Base-by-base conservation (phyloP, 176 grass and related monocot genomes). In the Saccharum officinarum region DNA sequence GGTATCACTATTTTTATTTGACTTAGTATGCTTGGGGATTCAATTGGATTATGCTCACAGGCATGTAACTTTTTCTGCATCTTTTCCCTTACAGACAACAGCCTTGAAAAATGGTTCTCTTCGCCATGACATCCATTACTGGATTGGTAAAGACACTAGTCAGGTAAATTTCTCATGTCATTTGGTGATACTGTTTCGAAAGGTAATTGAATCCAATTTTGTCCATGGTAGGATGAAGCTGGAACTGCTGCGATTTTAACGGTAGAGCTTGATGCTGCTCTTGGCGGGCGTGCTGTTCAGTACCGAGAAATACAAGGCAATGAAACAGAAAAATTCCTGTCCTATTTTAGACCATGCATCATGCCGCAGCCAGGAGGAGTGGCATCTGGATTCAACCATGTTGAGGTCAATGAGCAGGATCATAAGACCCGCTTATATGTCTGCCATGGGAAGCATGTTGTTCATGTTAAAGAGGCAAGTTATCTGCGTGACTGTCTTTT, bases 271-370 rank as follows among this genome's bases (percentile, higher is more conserved):
- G 97, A 94, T 88, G 97, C 90, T 83, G 84, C 93, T 4, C 93
- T 99, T 69, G 97, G 97, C 45, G 94, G 93, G 3, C 97, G 92
- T 77, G 93, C 94, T 89, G 93, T 96, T 76, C 97, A 99, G 77
- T 93, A 99, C 82, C 87, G 94, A 77, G 97, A 99, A 83, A 64
- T 92, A 61, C 97, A 99, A 81, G 97, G 94, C 77, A 92, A 91
- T 91, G 97, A 99, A 93, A 92, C 94, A 42, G 94, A 99, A 45
- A 96, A 92, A 62, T 91, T 99, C 42, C 88, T 94, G 16, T 94
- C 93, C 18, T 97, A 92, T 83, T 99, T 99, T 89, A 96, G 92
- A 77, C 97, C 97, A 74, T 99, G 97, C 73, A 99, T 99, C 86
- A 92, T 99, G 84, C 97, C 97, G 69, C 97, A 94, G 23, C 82